Percentiles rank a stretch among this genome's conserved stretches.
Conservation (phyloP, 345 rosid genomes). For the Boechera stricta region DNA sequence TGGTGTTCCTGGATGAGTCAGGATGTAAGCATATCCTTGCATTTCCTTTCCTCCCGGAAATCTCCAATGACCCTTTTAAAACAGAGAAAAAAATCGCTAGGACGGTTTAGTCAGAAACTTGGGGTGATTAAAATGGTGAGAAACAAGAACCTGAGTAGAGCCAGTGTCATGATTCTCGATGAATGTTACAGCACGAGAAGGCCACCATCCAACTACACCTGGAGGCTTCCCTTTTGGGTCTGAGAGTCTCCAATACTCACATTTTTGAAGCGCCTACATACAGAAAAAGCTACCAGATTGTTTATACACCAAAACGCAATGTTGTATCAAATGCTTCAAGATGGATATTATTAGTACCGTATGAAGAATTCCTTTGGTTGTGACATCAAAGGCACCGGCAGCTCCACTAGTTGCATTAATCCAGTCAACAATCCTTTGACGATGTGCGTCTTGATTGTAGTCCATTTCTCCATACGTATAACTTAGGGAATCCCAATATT, state of each 20-base stretch:
- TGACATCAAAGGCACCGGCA: slow-evolving; percentile 96
- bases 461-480: slow-evolving; percentile 92
- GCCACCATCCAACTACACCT: slow-evolving; percentile 99
- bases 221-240: slow-evolving; percentile 92
- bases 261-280: slow-evolving; percentile 70
- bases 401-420: slow-evolving; percentile 81
- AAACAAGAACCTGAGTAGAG: slow-evolving; percentile 81
- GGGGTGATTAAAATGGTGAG: not conserved
- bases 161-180: slow-evolving; percentile 99
- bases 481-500: slow-evolving; percentile 94
- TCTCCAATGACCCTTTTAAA: slow-evolving; percentile 90
- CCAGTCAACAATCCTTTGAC: slow-evolving; percentile 96
- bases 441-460: slow-evolving; percentile 91
- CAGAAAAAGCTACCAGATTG: not conserved
- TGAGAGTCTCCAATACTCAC: slow-evolving; percentile 96
- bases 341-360: slow-evolving; percentile 48
- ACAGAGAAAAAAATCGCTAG: not conserved
- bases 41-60: slow-evolving; percentile 94
- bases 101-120: not conserved
- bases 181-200: slow-evolving; percentile 97
- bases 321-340: not conserved
- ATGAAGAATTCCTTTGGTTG: slow-evolving; percentile 96
- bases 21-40: slow-evolving; percentile 97
- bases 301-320: not conserved
- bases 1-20: slow-evolving; percentile 99